A percentile compares a stretch with the other conserved stretches of the same genome.
phyloP scores from a whole-genome alignment of 2,329 filamentous ascomycete genomes.

The Remersonia thermophila region DNA sequence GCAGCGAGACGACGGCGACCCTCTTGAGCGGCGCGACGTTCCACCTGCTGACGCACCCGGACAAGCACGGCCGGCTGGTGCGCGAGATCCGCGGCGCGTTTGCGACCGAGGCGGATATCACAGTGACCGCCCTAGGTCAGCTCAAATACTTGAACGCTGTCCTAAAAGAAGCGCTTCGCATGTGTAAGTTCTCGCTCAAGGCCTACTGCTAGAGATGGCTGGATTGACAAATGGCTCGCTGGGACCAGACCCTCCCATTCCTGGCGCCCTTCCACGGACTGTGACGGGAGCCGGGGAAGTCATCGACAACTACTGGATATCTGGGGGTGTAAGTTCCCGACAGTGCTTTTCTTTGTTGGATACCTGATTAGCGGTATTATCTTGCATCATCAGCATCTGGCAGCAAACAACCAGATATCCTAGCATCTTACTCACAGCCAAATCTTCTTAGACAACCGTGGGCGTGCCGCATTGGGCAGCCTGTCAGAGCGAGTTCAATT shows the following conservation, averaged over 20 bases:
- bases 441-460: slow-evolving; percentile 17
- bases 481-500: slow-evolving; percentile 24
- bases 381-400: no score
- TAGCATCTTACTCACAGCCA: slow-evolving; percentile 11
- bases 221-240: neutral
- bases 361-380: no score
- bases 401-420: no score
- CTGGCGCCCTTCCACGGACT: slow-evolving; percentile 4
- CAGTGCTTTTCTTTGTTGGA: neutral
- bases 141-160: slow-evolving; percentile 27
- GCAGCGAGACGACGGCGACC: slow-evolving; percentile 18
- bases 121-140: slow-evolving; percentile 17
- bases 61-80: slow-evolving; percentile 21
- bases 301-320: slow-evolving; percentile 11
- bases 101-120: slow-evolving; percentile 26
- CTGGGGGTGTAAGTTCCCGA: slow-evolving; percentile 10
- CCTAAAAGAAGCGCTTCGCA: slow-evolving; percentile 28
- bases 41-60: slow-evolving; percentile 21
- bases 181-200: slow-evolving; percentile 17
- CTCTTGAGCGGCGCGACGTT: slow-evolving; percentile 17
- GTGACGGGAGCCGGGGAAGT: slow-evolving; percentile 10
- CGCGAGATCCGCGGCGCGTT: slow-evolving; percentile 29
- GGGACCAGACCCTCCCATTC: slow-evolving; percentile 4
- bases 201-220: no score
- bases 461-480: slow-evolving; percentile 22